Evolutionary conservation across 768 basidiomycete genomes (phyloP).

Genomic region (Xerocomellus intermedius): DNA sequence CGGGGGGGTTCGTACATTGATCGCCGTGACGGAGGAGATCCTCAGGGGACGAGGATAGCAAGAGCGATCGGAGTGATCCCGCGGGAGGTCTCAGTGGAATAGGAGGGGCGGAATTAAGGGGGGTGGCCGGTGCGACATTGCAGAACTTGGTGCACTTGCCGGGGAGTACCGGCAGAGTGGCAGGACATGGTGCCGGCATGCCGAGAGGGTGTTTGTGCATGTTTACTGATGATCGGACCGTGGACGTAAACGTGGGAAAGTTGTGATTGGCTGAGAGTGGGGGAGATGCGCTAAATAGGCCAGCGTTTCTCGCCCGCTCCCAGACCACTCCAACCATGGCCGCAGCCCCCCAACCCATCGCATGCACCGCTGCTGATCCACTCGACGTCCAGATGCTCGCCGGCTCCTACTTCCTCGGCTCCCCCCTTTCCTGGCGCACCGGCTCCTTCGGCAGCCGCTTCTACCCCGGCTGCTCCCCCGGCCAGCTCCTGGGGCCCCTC

Average conservation of each 20-base stretch:
- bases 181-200: slow-evolving; percentile 21
- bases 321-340: slow-evolving; percentile 28
- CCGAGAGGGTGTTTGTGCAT: slow-evolving; percentile 19
- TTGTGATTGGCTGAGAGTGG: slow-evolving; percentile 3
- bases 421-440: slow-evolving; percentile 68
- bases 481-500: slow-evolving; percentile 56
- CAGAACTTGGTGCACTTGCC: no score
- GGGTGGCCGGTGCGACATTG: no score
- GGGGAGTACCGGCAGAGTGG: no score
- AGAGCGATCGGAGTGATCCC: no score
- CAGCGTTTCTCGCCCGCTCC: background rate
- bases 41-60: no score
- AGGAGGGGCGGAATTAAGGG: background rate
- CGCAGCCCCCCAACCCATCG: slow-evolving; percentile 44
- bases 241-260: slow-evolving; percentile 29
- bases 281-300: slow-evolving; percentile 31
- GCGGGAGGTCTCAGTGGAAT: no score
- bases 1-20: no score
- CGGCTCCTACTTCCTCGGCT: slow-evolving; percentile 58
- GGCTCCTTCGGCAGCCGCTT: slow-evolving; percentile 65
- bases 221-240: slow-evolving; percentile 30
- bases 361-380: slow-evolving; percentile 38
- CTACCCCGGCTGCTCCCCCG: slow-evolving; percentile 62
- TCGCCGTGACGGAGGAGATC: no score
- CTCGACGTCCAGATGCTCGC: slow-evolving; percentile 7